Evolutionary conservation across 805 yeast species (phyloP), one percentile per base, ranked within the genome.

Genomic region (Sugiyamaella lignohabitans): DNA sequence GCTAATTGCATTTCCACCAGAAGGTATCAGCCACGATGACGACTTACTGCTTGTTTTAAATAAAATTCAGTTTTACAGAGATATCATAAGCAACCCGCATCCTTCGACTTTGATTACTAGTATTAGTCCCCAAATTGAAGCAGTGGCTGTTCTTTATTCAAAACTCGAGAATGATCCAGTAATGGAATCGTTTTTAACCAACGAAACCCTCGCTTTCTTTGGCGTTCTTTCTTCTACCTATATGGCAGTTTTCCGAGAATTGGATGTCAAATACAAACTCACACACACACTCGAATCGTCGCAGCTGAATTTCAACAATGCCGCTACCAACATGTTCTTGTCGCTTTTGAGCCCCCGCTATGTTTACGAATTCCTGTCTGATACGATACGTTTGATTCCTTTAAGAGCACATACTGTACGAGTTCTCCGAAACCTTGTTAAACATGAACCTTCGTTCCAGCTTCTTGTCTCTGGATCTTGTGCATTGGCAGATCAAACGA

Each of bases 41-140:
- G 74, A 69, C 46, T 40, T 63, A 1, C 49, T 69, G 8, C 54
- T 63, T 14, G 54, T 55, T 35, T 48, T 65, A 2, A 60, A 60
- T 41, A 47, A 57, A 16, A 48, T 69, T 3, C 59, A 59, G 3
- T 62, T 61, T 42, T 69, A 68, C 51, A 53, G 53, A 24, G 58
- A 58, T 20, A 29, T 66, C n/a, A 38, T 67, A 27, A 46, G 51
- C 17, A 23, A 41, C 18, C 39, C 54, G 5, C 48, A 43, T 27
- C 44, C 45, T 4, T 30, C 35, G 22, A 29, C 36, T n/a, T 37
- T 52, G 17, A 36, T 43, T 59, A 56, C 29, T 38, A 56, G 20
- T 46, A 55, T 23, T 56, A 53, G 40, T 3, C 40, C 24, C 4
- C 50, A 46, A 20, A 16, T 56, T 14, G 36, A 22, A 4, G 51